Conservation (phyloP, 1,139 yeast species). For the Kazachstania sp. region DNA sequence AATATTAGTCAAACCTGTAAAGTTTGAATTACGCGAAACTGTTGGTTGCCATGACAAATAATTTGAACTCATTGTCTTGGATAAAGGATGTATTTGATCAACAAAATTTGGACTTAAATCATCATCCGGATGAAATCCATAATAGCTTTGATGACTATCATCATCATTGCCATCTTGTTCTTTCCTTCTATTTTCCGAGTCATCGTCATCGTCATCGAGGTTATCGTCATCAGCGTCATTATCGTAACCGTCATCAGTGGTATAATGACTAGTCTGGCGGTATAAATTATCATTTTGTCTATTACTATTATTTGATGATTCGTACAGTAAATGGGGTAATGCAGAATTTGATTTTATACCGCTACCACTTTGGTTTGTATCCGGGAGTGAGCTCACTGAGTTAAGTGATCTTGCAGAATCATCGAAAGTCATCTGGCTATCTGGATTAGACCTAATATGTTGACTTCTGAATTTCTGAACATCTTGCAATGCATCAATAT, state of each 20-base stretch:
- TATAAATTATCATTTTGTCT: background rate
- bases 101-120: slow-evolving; percentile 6
- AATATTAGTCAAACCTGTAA: slow-evolving; percentile 67
- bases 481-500: slow-evolving; percentile 9
- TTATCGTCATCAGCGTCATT: slow-evolving; percentile 1
- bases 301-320: background rate
- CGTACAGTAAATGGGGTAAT: background rate
- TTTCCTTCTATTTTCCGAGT: background rate
- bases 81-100: slow-evolving; percentile 13
- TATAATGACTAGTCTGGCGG: background rate
- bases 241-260: background rate
- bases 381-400: background rate
- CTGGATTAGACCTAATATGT: no score
- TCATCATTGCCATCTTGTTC: background rate
- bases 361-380: background rate
- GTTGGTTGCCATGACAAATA: slow-evolving; percentile 86
- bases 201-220: background rate
- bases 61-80: slow-evolving; percentile 41
- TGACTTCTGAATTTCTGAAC: background rate
- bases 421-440: background rate
- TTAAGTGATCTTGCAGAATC: background rate
- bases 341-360: background rate
- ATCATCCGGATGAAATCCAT: slow-evolving; percentile 18
- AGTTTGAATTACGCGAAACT: slow-evolving; percentile 88
- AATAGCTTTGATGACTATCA: slow-evolving; percentile 7